Conservation (phyloP, 345 rosid species). For the Clarkia xantiana region DNA sequence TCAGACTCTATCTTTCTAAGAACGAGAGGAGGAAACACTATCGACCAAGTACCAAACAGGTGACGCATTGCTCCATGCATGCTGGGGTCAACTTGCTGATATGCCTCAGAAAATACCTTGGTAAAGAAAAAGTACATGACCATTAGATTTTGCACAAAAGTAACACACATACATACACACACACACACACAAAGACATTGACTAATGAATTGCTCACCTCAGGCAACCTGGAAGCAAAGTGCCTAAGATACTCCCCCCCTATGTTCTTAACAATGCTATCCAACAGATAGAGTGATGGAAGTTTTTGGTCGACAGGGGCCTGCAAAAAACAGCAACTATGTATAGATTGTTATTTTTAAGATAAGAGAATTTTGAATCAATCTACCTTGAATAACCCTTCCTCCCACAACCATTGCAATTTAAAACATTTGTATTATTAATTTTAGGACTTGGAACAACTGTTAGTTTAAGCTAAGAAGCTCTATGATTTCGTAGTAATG, state of each 20-base stretch:
- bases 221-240: constrained; percentile 70
- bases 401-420: not conserved
- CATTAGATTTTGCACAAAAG: no score
- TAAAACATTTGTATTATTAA: no score
- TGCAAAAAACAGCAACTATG: constrained; percentile 16
- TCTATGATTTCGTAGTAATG: no score
- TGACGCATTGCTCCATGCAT: constrained; percentile 71
- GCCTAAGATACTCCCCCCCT: constrained; percentile 61
- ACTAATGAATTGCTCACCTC: constrained; percentile 48
- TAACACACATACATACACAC: no score
- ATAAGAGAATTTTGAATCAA: not conserved
- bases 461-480: no score
- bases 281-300: constrained; percentile 86
- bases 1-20: constrained; percentile 61
- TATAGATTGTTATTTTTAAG: not conserved
- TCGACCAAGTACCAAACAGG: constrained; percentile 90
- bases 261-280: constrained; percentile 96
- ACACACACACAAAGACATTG: not conserved
- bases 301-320: constrained; percentile 84
- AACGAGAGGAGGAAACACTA: constrained; percentile 61
- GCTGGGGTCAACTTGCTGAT: constrained; percentile 61
- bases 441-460: no score
- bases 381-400: not conserved
- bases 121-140: constrained; percentile 6
- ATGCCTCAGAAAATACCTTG: constrained; percentile 80